Base-by-base conservation (phyloP, 163 green algal species). In the Chloroidium sp. region DNA sequence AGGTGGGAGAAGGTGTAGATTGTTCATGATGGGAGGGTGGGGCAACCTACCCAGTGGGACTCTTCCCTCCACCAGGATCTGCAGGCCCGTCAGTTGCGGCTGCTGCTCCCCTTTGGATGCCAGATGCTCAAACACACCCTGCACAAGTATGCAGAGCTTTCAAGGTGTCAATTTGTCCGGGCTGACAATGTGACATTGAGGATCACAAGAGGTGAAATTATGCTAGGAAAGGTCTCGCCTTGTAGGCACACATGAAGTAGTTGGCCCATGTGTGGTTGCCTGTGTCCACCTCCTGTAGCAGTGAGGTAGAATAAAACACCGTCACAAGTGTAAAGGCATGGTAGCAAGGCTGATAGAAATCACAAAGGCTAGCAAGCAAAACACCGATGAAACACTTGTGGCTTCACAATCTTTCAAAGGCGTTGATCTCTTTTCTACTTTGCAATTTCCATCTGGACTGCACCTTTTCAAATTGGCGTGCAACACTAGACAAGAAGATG, bases 231-330 rank as follows among this genome's bases (percentile, higher is more conserved):
- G 64, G 64, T 6, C 8, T 0, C 12, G 89, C 92, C 87, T 98
- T 98, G 87, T 97, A 98, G 1, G 94, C 95, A 3, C 88, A 90
- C 6, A 98, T 61, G 64, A 98, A 95, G 87, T 99, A 99, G 88
- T 97, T 98, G 74, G 87, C 93, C 96, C 96, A 99, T 61, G 78
- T 90, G 89, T 98, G 95, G 62, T 95, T 88, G 36, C 83, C 87
- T 8, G 87, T 79, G 79, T 97, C 90, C 2, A 97, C 92, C 13
- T 81, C 76, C 90, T 97, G 92, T 80, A 82, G 0, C 36, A 36
- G 36, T 36, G 36, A 36, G 36, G 36, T 36, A 36, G 36, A 36
- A 36, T 36, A 36, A 74, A 10, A 74, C 10, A 74, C 12, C 10
- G 67, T 74, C 67, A 74, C 10, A 12, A 74, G 67, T 10, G 10